These are phyloP conservation scores for Hemileccinum rubropunctum DNA, from an alignment of 768 basidiomycete species.

Conservation along the genomic window DNA sequence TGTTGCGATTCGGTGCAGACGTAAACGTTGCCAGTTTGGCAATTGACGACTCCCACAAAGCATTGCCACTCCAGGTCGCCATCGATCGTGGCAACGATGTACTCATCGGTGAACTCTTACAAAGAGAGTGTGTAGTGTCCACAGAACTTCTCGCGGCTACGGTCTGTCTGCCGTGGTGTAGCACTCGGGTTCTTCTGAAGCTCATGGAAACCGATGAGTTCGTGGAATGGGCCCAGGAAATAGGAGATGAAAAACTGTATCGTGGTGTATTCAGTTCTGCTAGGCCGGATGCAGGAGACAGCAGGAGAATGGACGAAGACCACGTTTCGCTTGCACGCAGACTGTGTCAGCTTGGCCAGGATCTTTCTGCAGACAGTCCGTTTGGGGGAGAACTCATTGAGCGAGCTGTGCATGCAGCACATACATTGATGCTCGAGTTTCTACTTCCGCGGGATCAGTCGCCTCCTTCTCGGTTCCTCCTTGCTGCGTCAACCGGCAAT, in stretches of 20 bases:
- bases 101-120: neutral
- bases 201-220: neutral
- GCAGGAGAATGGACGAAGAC: neutral
- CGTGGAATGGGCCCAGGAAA: neutral
- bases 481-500: neutral
- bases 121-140: neutral
- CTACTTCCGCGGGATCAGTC: neutral
- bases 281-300: neutral
- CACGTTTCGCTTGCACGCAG: neutral
- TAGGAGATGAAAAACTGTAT: neutral
- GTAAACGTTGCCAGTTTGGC: neutral
- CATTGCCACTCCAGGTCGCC: neutral
- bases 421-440: conserved; percentile 1
- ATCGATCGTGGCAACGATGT: neutral
- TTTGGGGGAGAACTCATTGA: neutral
- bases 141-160: neutral
- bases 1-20: neutral
- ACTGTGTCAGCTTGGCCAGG: neutral
- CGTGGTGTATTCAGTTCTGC: neutral
- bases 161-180: conserved; percentile 5
- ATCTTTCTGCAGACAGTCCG: neutral
- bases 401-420: neutral
- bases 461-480: neutral
- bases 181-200: neutral
- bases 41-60: neutral